Conservation (phyloP, 768 basidiomycete species). For the Grammothele lineata region DNA sequence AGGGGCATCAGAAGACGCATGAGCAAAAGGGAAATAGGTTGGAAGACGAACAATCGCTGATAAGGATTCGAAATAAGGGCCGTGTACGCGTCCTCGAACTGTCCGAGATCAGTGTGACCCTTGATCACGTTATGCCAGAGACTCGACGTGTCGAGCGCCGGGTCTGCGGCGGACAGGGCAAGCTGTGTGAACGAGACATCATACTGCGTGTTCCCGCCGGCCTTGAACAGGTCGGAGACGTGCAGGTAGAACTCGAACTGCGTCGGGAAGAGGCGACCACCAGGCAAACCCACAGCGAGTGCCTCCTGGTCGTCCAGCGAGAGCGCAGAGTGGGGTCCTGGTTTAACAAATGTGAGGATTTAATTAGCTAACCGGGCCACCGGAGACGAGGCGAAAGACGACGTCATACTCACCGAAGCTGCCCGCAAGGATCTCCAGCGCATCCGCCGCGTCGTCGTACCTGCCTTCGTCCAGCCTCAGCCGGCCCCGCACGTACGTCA, state of each 20-base stretch:
- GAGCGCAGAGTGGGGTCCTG: constrained; percentile 48
- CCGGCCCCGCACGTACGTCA: constrained; percentile 67
- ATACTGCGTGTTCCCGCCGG: constrained; percentile 46
- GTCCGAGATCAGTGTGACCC: constrained; percentile 65
- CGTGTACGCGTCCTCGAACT: constrained; percentile 87
- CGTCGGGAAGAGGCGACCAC: constrained; percentile 50
- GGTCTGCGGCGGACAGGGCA: constrained; percentile 67
- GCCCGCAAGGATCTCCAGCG: constrained; percentile 72
- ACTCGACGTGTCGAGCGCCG: constrained; percentile 51
- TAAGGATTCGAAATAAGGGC: constrained; percentile 71
- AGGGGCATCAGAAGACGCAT: constrained; percentile 4
- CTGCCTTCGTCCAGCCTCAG: constrained; percentile 64
- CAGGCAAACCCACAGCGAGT: constrained; percentile 57
- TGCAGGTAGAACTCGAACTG: constrained; percentile 77
- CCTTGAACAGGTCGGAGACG: constrained; percentile 69
- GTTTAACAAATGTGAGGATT: constrained; percentile 6
- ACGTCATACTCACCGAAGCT: constrained; percentile 58
- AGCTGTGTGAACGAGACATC: constrained; percentile 75
- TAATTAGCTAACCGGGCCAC: too few species aligned
- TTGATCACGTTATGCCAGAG: constrained; percentile 79
- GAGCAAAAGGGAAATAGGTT: not conserved
- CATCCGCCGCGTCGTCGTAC: constrained; percentile 65
- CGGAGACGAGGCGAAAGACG: not conserved
- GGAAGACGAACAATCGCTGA: constrained; percentile 64
- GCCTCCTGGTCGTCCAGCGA: constrained; percentile 62